Percentiles rank a stretch among this genome's conserved stretches.
Conservation (phyloP, 164 flowering plant species). For the Warburgia ugandensis region DNA sequence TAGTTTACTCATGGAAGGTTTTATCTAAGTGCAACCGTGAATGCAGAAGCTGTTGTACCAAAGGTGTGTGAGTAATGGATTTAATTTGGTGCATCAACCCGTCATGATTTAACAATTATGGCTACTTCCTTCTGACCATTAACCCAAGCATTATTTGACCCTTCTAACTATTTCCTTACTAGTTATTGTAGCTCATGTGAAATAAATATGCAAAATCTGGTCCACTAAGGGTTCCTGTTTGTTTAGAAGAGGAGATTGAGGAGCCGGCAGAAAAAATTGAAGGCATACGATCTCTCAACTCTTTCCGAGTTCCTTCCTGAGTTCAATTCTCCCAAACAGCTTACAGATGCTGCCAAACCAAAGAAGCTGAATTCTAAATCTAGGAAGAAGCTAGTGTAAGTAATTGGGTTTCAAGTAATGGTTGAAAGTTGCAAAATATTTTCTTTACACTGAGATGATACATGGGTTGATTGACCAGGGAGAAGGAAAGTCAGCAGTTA, state of each 20-base stretch:
- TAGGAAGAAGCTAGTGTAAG: conserved; percentile 54
- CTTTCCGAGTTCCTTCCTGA: conserved; percentile 66
- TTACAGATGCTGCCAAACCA: conserved; percentile 14
- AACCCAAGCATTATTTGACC: no score
- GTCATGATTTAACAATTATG: no score
- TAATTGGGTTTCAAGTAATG: conserved; percentile 2
- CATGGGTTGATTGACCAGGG: conserved; percentile 25
- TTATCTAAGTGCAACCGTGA: no score
- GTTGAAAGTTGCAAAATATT: background rate
- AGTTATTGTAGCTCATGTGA: no score
- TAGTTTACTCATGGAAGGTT: no score
- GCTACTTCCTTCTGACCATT: no score
- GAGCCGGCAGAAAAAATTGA: conserved; percentile 50
- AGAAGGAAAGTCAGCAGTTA: conserved; percentile 52
- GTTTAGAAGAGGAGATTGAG: conserved; percentile 50
- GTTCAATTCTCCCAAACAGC: conserved; percentile 12
- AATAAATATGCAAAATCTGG: no score
- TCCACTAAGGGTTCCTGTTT: conserved; percentile 5
- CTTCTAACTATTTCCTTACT: no score
- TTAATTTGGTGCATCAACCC: no score
- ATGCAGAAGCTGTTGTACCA: no score
- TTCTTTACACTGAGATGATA: background rate
- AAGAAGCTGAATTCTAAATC: conserved; percentile 52
- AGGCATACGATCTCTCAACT: conserved; percentile 62
- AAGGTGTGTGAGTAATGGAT: no score